Base-by-base conservation (phyloP, 345 rosid genomes). In the Sisymbrium altissimum region DNA sequence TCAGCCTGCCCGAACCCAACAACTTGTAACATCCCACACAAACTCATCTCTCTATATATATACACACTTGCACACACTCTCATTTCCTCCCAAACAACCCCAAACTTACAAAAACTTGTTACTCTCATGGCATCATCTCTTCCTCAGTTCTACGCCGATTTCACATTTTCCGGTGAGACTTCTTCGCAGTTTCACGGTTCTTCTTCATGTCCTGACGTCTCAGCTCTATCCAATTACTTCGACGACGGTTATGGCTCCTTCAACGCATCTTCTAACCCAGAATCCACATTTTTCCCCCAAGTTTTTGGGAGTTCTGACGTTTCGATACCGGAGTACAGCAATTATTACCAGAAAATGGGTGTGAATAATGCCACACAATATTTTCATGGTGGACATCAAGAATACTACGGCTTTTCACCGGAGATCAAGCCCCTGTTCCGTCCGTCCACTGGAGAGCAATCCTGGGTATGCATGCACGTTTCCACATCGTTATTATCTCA, bases 121-220 rank as follows among this genome's bases (percentile, higher is more conserved):
- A 40, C 38, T 18, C 19, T 43, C 30, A 86, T 46, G 92, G 82
- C 85, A 77, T 86, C 85, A 78, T 84, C 84, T 19, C 39, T 83
- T 45, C 84, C 88, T 78, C 84, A 82, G 9, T 80, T 81, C n/a
- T 78, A 70, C 74, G 39, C 75, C 23, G 83, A 79, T 66, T 83
- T 81, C 66, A 62, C 84, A 39, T 83, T 79, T 41, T 73, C 81
- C 10, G 76, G 73, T 8, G 82, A 79, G 59, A 65, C 81, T 50
- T 74, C 86, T 6, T 77, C 80, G 17, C 73, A 72, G 60, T 72
- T 58, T 43, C 68, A 72, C 18, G 62, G 67, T 53, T 41, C 69
- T 80, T 66, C 68, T 76, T 18, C 73, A 60, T 64, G 55, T 54
- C 66, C 61, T 39, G 80, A 70, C 46, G 43, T 70, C 46, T 55